Base-by-base conservation (phyloP, 345 rosid genomes). In the Conringia planisiliqua region DNA sequence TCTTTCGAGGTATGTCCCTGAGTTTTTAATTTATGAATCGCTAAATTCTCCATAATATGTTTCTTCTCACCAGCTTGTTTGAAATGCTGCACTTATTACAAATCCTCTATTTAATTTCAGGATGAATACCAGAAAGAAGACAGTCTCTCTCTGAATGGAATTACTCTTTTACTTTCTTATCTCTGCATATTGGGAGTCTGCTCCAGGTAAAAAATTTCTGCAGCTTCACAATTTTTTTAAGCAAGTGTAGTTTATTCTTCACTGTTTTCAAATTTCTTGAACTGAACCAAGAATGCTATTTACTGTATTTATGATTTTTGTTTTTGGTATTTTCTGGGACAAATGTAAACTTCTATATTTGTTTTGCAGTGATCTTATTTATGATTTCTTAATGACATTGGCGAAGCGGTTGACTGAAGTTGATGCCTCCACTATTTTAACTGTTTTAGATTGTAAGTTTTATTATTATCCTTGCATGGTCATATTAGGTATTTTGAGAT, bases 151-250 rank as follows among this genome's bases (percentile, higher is more conserved):
- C 82, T 91, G 82, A 83, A 90, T 65, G 91, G 93, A 77, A 81
- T 88, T 32, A 85, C 97, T 71, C 97, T 92, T 40, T 74, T 94
- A 60, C 87, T 92, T 46, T 88, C 96, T 68, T 85, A 85, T 82
- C 79, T 94, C 67, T 88, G 86, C 70, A 77, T 84, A 32, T 86
- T 94, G 67, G 98, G 91, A 78, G 93, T 91, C 86, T 91, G 88
- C 80, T 87, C 95, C 48, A 86, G 98, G 98, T 91, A 57, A 62
- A 3, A 57, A 68, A n/a, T 73, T 39, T 72, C 63, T 73, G 35
- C 57, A 63, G 39, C 66, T 65, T 35, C 51, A 17, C 26, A 66
- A 4, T 22, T 36, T 50, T n/a, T 48, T 75, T 39, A 62, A 13
- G 24, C 22, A 57, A 66, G 43, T 66, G 27, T 11, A 16, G 39